Evolutionary conservation across 331 rosid genomes (phyloP).

Genomic region (Acacia concinna): DNA sequence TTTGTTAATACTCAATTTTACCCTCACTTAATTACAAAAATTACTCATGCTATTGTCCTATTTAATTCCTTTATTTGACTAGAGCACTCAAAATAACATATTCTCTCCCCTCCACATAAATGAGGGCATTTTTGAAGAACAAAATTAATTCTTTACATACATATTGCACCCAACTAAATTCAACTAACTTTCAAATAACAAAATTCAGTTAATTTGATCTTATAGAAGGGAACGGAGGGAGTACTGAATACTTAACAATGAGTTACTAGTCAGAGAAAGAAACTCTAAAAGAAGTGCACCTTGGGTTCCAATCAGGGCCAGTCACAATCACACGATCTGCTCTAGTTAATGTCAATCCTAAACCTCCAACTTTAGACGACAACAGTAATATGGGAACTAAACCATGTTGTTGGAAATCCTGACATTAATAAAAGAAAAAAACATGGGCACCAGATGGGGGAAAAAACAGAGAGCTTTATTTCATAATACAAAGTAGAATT

Average conservation of each 20-base stretch:
- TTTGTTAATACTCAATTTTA: no score
- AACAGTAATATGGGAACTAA: constrained; percentile 83
- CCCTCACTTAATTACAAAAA: no score
- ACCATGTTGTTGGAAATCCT: constrained; percentile 77
- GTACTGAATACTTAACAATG: background rate
- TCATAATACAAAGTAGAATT: constrained; percentile 11
- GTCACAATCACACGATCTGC: constrained; percentile 97
- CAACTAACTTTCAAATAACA: no score
- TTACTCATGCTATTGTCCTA: no score
- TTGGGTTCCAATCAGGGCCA: constrained; percentile 98
- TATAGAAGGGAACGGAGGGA: no score
- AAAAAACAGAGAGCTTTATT: background rate
- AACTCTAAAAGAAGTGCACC: constrained; percentile 42
- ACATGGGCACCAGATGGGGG: constrained; percentile 3
- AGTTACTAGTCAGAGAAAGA: background rate
- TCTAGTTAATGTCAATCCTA: constrained; percentile 88
- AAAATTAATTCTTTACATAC: no score
- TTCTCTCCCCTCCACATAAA: no score
- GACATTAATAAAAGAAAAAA: background rate
- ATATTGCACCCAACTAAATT: no score
- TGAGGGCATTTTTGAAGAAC: no score
- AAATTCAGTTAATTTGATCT: no score
- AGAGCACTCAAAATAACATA: no score
- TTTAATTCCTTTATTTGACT: no score
- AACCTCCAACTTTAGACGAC: constrained; percentile 97